Conservation (phyloP, 2,329 filamentous ascomycete genomes). For the Talaromyces pinophilus region DNA sequence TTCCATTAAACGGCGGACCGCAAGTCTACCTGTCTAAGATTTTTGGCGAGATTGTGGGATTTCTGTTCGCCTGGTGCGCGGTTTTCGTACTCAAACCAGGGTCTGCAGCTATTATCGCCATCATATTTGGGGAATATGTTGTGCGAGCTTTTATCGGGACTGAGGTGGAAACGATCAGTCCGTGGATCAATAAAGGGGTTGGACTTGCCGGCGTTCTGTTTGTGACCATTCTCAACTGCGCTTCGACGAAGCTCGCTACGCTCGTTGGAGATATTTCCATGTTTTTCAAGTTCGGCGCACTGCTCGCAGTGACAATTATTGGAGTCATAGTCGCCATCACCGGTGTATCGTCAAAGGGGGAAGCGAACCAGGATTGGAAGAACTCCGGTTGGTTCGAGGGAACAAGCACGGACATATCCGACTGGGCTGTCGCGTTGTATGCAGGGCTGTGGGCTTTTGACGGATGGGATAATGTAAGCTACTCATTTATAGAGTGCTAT, state of each 20-base stretch:
- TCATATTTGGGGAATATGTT: slow-evolving; percentile 98
- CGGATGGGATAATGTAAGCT: slow-evolving; percentile 91
- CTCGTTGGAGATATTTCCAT: slow-evolving; percentile 89
- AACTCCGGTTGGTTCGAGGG: slow-evolving; percentile 82
- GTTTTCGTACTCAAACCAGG: slow-evolving; percentile 93
- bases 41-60: slow-evolving; percentile 88
- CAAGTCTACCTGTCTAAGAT: slow-evolving; percentile 96
- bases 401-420: slow-evolving; percentile 75
- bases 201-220: slow-evolving; percentile 72
- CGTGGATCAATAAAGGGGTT: slow-evolving; percentile 88
- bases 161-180: slow-evolving; percentile 76
- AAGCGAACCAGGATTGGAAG: slow-evolving; percentile 83
- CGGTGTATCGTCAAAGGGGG: slow-evolving; percentile 74
- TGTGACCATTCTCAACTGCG: slow-evolving; percentile 83
- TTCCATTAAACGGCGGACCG: slow-evolving; percentile 90
- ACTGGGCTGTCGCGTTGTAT: slow-evolving; percentile 92
- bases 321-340: slow-evolving; percentile 88
- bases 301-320: slow-evolving; percentile 81
- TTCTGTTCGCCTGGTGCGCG: slow-evolving; percentile 95
- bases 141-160: slow-evolving; percentile 82
- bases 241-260: slow-evolving; percentile 86
- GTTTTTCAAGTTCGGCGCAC: slow-evolving; percentile 92
- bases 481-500: too few species aligned
- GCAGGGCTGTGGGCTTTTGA: slow-evolving; percentile 97
- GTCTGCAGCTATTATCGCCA: slow-evolving; percentile 88